Conservation (phyloP, 495 filamentous ascomycete species). For the Penicillium goetzii region DNA sequence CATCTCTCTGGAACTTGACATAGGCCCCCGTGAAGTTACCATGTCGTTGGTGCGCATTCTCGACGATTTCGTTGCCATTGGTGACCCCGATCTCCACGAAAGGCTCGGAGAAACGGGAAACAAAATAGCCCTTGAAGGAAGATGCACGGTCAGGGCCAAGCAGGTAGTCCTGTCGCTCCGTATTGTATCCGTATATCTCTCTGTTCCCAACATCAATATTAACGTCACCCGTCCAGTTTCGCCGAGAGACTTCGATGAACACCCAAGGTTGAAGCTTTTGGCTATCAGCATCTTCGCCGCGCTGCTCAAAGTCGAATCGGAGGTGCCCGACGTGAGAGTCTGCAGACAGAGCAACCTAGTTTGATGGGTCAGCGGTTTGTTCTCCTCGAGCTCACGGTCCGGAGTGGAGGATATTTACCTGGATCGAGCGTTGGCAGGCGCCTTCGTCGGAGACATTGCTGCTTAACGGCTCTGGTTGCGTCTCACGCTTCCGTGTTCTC, state of each 20-base stretch:
- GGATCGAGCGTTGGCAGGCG: constrained; percentile 19
- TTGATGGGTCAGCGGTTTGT: not conserved
- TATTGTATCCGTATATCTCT: constrained; percentile 34
- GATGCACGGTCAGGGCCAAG: constrained; percentile 32
- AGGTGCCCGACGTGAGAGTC: constrained; percentile 32
- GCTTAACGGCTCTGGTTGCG: not conserved
- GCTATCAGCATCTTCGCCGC: not conserved
- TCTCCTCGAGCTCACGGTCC: not conserved
- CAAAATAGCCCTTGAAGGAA: constrained; percentile 34
- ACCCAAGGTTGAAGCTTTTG: constrained; percentile 26
- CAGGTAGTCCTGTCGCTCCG: constrained; percentile 36
- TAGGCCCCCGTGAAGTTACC: constrained; percentile 34
- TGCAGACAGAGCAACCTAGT: constrained; percentile 29
- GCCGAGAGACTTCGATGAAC: constrained; percentile 31
- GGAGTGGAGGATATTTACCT: constrained; percentile 8
- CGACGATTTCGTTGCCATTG: constrained; percentile 13
- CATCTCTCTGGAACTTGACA: constrained; percentile 25
- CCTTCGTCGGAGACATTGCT: not conserved
- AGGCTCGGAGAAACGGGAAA: constrained; percentile 31
- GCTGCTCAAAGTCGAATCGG: constrained; percentile 27
- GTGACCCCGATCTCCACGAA: constrained; percentile 25
- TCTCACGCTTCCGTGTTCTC: constrained; percentile 22
- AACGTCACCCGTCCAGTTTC: constrained; percentile 34
- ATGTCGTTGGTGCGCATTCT: constrained; percentile 9
- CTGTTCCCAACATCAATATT: constrained; percentile 21